Conservation (phyloP, 306 rosid species). For the Pachyrhizus erosus region DNA sequence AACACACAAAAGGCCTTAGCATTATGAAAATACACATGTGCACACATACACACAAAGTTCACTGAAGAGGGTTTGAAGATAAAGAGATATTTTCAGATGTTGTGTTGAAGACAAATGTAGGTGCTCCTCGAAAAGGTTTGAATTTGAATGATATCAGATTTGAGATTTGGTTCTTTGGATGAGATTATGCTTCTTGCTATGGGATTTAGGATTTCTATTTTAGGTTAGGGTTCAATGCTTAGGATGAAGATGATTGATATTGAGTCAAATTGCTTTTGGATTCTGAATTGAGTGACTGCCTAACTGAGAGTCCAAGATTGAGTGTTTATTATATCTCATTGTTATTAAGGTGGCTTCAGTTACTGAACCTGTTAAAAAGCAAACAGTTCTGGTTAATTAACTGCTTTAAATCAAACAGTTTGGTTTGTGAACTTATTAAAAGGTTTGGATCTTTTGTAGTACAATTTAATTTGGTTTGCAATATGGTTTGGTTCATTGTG, state of each 20-base stretch:
- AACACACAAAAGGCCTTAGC: background rate
- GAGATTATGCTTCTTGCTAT: background rate
- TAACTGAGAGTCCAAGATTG: background rate
- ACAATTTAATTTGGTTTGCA: background rate
- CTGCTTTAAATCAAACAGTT: background rate
- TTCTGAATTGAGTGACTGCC: background rate
- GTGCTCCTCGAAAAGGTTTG: background rate
- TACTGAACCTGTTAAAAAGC: background rate
- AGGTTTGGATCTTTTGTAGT: background rate
- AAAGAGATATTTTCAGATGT: background rate
- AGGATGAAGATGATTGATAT: background rate
- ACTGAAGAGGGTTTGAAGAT: background rate
- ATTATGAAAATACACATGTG: background rate
- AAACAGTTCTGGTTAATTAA: background rate
- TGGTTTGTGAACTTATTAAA: background rate
- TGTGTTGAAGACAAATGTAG: background rate
- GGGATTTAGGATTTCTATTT: background rate
- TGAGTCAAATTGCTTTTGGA: background rate
- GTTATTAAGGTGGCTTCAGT: background rate
- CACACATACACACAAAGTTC: background rate
- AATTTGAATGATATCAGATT: background rate
- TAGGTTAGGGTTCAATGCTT: background rate
- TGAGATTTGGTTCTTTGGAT: background rate
- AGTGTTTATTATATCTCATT: background rate
- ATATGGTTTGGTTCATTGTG: background rate